A percentile compares a stretch with the other conserved stretches of the same genome.
phyloP scores from a whole-genome alignment of 305 asterid species.

The Fraxinus ornus region DNA sequence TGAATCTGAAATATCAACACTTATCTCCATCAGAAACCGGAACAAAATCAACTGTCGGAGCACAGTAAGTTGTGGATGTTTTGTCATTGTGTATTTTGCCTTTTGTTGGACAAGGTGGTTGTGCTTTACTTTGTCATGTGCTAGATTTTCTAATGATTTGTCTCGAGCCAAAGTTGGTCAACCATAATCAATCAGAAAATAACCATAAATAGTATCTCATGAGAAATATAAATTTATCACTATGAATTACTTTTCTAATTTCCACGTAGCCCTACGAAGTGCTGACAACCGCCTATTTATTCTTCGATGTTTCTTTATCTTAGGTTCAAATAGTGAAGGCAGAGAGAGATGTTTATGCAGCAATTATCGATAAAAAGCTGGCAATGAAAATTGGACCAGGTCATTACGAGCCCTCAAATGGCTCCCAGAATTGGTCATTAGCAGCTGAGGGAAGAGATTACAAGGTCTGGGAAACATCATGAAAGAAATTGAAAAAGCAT shows the following conservation, averaged over 20 bases:
- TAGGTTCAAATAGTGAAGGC: conserved; percentile 76
- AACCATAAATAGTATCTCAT: not conserved
- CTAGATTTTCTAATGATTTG: not conserved
- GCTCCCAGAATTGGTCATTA: conserved; percentile 57
- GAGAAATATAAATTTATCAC: not conserved
- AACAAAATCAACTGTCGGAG: conserved; percentile 88
- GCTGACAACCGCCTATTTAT: not conserved
- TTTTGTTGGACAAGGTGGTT: not conserved
- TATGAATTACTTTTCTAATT: not conserved
- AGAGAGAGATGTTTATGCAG: conserved; percentile 90
- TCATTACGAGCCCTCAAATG: conserved; percentile 65
- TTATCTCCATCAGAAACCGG: conserved; percentile 66
- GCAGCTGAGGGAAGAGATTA: conserved; percentile 75
- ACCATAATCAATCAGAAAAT: not conserved
- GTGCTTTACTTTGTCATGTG: not conserved
- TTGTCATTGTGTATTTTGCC: not conserved
- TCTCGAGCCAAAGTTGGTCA: not conserved
- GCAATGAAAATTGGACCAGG: conserved; percentile 98
- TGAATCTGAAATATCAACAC: conserved; percentile 51
- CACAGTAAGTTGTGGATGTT: conserved; percentile 51
- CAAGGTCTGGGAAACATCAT: conserved; percentile 78
- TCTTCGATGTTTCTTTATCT: conserved; percentile 10
- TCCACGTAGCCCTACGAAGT: not conserved
- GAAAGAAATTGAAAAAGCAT: conserved; percentile 1
- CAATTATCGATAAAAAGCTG: conserved; percentile 74